phyloP scores from a whole-genome alignment of 2,329 filamentous ascomycete genomes.

The Arthrobotrys sphaeroides region DNA sequence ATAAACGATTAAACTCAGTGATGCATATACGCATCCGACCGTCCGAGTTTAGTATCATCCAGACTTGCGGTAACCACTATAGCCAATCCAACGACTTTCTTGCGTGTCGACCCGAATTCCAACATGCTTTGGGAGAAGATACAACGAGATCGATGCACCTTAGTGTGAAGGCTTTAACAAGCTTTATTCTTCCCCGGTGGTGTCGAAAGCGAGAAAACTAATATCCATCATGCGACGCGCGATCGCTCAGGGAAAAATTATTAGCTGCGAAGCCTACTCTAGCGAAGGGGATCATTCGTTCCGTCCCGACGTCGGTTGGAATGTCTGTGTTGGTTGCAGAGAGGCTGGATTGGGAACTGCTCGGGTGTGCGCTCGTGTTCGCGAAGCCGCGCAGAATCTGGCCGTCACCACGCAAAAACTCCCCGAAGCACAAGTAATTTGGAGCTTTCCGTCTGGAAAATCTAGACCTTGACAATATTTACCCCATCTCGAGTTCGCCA shows the following conservation, averaged over 20 bases:
- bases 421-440: too few species aligned
- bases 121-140: neutral
- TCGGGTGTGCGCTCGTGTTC: too few species aligned
- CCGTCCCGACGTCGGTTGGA: neutral
- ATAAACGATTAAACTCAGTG: too few species aligned
- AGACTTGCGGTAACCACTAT: neutral
- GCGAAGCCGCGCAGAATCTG: too few species aligned
- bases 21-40: too few species aligned
- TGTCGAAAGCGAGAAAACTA: neutral
- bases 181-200: neutral
- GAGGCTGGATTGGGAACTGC: neutral
- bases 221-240: neutral
- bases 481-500: too few species aligned
- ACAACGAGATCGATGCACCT: neutral
- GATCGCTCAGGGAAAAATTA: neutral
- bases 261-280: neutral
- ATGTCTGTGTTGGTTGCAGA: conserved; percentile 2
- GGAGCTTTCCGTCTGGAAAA: too few species aligned
- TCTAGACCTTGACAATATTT: too few species aligned
- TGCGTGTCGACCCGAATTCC: neutral
- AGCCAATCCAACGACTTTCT: neutral
- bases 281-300: conserved; percentile 1
- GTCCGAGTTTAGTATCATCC: neutral
- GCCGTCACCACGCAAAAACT: too few species aligned
- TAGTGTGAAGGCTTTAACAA: too few species aligned